phyloP scores from a whole-genome alignment of 148 eudicot species.

The Gaultheria prostrata region DNA sequence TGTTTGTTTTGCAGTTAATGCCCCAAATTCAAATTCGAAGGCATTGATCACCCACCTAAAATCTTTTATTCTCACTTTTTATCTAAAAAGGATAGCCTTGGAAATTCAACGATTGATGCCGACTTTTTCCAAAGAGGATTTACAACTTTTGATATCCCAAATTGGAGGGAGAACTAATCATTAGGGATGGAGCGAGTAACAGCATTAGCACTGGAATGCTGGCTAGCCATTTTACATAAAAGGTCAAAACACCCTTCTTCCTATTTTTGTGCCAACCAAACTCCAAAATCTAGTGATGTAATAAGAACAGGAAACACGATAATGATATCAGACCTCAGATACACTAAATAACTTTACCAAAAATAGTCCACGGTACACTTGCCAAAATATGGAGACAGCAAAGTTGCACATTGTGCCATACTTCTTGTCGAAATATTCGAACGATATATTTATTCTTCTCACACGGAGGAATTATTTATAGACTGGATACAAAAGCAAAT shows the following conservation, averaged over 20 bases:
- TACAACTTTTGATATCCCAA: not conserved
- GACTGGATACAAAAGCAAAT: too few species aligned
- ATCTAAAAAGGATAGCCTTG: not conserved
- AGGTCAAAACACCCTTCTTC: not conserved
- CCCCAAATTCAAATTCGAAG: not conserved
- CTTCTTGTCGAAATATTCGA: too few species aligned
- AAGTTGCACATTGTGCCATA: not conserved
- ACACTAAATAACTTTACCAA: not conserved
- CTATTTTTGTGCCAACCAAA: not conserved
- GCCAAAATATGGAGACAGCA: not conserved
- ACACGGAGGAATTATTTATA: too few species aligned
- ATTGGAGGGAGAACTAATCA: not conserved
- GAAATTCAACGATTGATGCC: not conserved
- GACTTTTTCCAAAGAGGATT: not conserved
- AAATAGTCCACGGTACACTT: not conserved
- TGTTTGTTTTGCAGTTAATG: not conserved
- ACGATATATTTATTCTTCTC: too few species aligned
- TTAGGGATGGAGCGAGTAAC: not conserved
- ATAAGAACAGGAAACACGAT: not conserved
- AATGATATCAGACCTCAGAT: not conserved
- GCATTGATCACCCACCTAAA: not conserved
- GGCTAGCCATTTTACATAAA: constrained; percentile 9
- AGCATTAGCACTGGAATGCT: not conserved
- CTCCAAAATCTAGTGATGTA: not conserved
- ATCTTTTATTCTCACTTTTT: not conserved